A percentile compares a stretch with the other conserved stretches of the same genome.
phyloP scores from a whole-genome alignment of 768 basidiomycete species.

The Pleurotus cornucopiae region DNA sequence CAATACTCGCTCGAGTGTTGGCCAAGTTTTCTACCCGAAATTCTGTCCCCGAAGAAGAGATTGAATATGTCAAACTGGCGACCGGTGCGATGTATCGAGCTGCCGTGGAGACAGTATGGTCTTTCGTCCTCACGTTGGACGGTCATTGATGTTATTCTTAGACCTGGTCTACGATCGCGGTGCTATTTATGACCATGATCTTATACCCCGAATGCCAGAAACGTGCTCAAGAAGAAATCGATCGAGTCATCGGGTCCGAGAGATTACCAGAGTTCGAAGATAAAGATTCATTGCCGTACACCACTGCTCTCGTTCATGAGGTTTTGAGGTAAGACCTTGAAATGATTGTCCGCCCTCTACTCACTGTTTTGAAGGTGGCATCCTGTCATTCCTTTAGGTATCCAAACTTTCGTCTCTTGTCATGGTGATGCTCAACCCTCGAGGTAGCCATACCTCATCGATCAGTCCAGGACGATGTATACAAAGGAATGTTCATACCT shows the following conservation, averaged over 20 bases:
- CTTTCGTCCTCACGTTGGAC: no score
- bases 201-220: conserved; percentile 21
- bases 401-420: neutral
- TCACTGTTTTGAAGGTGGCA: neutral
- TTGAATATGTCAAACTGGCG: neutral
- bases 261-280: conserved; percentile 22
- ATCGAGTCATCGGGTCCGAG: conserved; percentile 16
- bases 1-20: neutral
- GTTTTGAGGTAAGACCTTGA: conserved; percentile 18
- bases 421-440: neutral
- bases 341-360: neutral
- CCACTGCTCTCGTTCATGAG: conserved; percentile 20
- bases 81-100: neutral
- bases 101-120: neutral
- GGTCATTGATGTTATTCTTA: neutral
- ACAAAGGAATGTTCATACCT: conserved; percentile 33
- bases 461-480: conserved; percentile 26
- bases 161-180: neutral
- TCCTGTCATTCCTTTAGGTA: conserved; percentile 1
- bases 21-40: neutral
- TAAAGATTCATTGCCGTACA: conserved; percentile 18
- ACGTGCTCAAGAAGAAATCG: conserved; percentile 25
- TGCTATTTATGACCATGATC: conserved; percentile 23
- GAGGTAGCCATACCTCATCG: conserved; percentile 27
- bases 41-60: neutral